A percentile compares a stretch with the other conserved stretches of the same genome.
Evolutionary conservation across 768 basidiomycete genomes (phyloP).

Genomic region (Suillus alpinus): DNA sequence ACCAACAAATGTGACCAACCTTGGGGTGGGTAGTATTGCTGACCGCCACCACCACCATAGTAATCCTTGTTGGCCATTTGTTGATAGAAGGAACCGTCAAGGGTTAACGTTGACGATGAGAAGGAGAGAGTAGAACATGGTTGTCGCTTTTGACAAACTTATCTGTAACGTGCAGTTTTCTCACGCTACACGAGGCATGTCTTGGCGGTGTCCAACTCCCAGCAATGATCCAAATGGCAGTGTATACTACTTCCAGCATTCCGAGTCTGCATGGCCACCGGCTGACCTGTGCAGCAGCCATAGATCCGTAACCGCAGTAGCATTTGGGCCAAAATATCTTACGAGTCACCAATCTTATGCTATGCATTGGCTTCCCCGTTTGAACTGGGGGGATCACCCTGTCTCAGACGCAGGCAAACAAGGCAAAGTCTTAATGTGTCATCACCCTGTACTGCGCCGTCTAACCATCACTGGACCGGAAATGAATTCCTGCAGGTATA

Average conservation of each 20-base stretch:
- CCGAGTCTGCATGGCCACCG: slow-evolving; percentile 5
- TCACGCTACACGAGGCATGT: not conserved
- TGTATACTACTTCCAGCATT: not conserved
- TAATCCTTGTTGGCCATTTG: slow-evolving; percentile 76
- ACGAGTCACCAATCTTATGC: not conserved
- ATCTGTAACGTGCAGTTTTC: slow-evolving; percentile 2
- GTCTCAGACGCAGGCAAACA: not conserved
- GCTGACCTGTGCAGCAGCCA: not conserved
- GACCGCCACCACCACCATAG: slow-evolving; percentile 47
- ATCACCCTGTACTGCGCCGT: not conserved
- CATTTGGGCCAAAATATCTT: not conserved
- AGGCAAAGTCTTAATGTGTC: not conserved
- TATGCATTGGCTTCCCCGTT: not conserved
- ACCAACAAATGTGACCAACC: slow-evolving; percentile 31
- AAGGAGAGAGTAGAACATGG: slow-evolving; percentile 10
- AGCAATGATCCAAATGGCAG: not conserved
- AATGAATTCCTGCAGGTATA: slow-evolving; percentile 2
- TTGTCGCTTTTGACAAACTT: not conserved
- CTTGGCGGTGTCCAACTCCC: not conserved
- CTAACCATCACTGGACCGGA: not conserved
- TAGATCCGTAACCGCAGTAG: not conserved
- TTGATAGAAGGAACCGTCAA: slow-evolving; percentile 11
- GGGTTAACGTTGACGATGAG: not conserved
- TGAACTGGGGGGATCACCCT: not conserved
- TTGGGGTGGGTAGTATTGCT: slow-evolving; percentile 51